These are phyloP conservation scores for Huntiella abstrusa DNA, from an alignment of 2,329 filamentous ascomycete genomes.

Conservation along the genomic window DNA sequence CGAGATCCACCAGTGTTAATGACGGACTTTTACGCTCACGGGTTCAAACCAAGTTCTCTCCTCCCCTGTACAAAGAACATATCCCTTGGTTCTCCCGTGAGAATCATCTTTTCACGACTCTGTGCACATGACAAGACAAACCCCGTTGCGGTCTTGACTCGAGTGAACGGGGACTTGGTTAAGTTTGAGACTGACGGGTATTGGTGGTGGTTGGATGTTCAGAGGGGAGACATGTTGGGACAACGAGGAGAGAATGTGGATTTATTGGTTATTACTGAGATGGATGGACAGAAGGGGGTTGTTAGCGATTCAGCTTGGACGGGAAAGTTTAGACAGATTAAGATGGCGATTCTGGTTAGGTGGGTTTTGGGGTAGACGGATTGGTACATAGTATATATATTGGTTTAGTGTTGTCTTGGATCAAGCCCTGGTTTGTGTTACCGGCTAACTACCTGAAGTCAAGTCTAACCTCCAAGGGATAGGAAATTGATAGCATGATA, in stretches of 20 bases:
- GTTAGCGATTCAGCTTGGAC: no score
- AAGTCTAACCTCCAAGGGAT: no score
- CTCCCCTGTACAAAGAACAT: no score
- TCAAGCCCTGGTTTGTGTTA: slow-evolving; percentile 14
- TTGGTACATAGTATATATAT: not conserved
- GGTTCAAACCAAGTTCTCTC: no score
- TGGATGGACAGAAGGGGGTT: slow-evolving; percentile 21
- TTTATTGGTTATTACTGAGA: slow-evolving; percentile 38
- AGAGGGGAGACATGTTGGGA: slow-evolving; percentile 40
- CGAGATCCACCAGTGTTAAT: slow-evolving; percentile 26
- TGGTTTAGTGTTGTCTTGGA: slow-evolving; percentile 17
- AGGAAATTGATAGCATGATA: no score
- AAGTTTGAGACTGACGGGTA: slow-evolving; percentile 61
- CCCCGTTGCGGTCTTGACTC: not conserved
- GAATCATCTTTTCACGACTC: slow-evolving; percentile 62
- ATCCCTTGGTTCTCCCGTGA: slow-evolving; percentile 13
- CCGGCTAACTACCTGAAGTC: not conserved
- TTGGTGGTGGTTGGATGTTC: slow-evolving; percentile 67
- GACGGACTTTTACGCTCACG: no score
- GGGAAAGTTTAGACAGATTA: no score
- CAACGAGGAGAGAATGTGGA: slow-evolving; percentile 47
- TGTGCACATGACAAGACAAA: slow-evolving; percentile 42
- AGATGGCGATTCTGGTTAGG: slow-evolving; percentile 21
- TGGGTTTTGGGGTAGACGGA: slow-evolving; percentile 28
- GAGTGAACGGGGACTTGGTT: slow-evolving; percentile 19